Evolutionary conservation across 78 protist genomes (phyloP).

Genomic region (Tieghemostelium lacteum): DNA sequence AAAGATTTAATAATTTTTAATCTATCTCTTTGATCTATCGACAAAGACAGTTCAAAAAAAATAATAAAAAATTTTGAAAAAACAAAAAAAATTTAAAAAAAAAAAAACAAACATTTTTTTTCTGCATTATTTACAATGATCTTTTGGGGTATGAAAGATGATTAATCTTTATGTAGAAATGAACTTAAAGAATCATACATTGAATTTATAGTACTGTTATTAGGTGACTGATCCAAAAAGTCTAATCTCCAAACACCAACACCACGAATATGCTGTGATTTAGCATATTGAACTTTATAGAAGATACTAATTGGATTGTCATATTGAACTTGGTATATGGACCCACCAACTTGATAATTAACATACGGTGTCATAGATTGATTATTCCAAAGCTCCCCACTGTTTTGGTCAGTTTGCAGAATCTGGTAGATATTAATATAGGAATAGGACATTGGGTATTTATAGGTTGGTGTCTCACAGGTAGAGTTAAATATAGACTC

Average conservation of each 20-base stretch:
- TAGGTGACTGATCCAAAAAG: too few species aligned
- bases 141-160: too few species aligned
- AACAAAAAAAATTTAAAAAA: too few species aligned
- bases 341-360: background rate
- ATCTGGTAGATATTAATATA: background rate
- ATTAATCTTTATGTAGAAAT: too few species aligned
- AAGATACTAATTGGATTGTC: background rate
- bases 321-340: background rate
- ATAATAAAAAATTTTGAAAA: too few species aligned
- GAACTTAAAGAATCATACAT: too few species aligned
- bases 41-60: too few species aligned
- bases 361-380: background rate
- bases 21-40: too few species aligned
- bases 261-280: background rate
- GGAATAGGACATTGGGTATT: background rate
- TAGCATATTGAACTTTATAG: background rate
- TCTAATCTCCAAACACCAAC: background rate
- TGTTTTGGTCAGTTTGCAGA: background rate
- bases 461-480: background rate
- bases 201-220: too few species aligned
- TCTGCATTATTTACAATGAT: too few species aligned
- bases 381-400: background rate
- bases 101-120: too few species aligned
- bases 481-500: background rate
- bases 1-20: too few species aligned